phyloP scores from a whole-genome alignment of 1,284 basidiomycete genomes.

The Phlebopus sp. region DNA sequence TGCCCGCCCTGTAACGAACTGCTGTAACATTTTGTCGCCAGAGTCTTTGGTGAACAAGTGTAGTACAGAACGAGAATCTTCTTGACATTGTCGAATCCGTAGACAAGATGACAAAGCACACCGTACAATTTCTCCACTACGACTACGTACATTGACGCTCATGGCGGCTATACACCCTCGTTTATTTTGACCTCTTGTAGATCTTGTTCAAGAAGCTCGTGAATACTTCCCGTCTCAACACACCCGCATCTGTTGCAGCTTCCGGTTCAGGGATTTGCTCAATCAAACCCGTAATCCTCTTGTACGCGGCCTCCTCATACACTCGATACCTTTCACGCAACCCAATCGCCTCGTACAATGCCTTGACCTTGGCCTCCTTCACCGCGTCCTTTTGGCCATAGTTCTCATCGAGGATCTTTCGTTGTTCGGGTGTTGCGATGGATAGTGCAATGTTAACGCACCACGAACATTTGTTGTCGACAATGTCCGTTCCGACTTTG shows the following conservation, averaged over 20 bases:
- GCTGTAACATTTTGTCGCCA: no score
- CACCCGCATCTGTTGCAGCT: slow-evolving; percentile 32
- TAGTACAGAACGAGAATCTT: no score
- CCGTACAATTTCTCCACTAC: no score
- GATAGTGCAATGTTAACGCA: slow-evolving; percentile 88
- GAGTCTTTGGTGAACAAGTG: no score
- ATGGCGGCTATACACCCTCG: no score
- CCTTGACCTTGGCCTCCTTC: slow-evolving; percentile 64
- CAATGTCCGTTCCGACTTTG: slow-evolving; percentile 96
- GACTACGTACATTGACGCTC: not conserved
- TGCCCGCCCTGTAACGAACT: no score
- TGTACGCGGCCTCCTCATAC: slow-evolving; percentile 70
- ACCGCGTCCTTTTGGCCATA: slow-evolving; percentile 80
- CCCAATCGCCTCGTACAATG: slow-evolving; percentile 63
- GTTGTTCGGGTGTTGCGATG: slow-evolving; percentile 54
- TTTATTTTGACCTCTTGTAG: slow-evolving; percentile 22
- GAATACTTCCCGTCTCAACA: slow-evolving; percentile 69
- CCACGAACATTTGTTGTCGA: slow-evolving; percentile 99
- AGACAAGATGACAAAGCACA: no score
- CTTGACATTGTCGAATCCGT: no score
- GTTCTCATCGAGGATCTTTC: slow-evolving; percentile 65
- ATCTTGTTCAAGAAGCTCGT: slow-evolving; percentile 74
- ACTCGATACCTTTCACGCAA: slow-evolving; percentile 55
- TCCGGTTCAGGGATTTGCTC: slow-evolving; percentile 52
- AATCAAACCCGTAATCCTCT: slow-evolving; percentile 56